Evolutionary conservation across 306 rosid species (phyloP), one percentile per base, ranked within the genome.

Genomic region (Senna tora): DNA sequence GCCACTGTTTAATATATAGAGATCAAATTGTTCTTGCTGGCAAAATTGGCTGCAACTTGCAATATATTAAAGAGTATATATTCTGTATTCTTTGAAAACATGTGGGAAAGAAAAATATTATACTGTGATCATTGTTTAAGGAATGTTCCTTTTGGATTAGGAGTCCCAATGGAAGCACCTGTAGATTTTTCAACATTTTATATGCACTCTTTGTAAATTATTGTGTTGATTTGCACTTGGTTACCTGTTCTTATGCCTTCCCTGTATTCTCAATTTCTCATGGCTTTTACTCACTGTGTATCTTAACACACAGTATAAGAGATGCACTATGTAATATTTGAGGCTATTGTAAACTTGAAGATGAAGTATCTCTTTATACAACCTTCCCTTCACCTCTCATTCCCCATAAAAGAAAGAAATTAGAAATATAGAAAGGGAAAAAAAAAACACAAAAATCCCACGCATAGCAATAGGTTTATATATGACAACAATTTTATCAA

Each of bases 91-190:
- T 61, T 45, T 43, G 62, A 6, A 13, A 22, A 19, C 19, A 20
- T 17, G 46, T 69, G 6, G 4, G 62, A 64, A 60, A 59, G 28
- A 11, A 52, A 72, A 30, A 32, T 41, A 60, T 66, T 64, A 22
- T 34, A 70, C 43, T 22, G 4, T 38, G 45, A n/a, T 3, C 34
- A 34, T 1, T 56, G 38, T 25, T 25, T 57, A 2, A 16, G 3
- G 47, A 32, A 14, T 30, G 22, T 71, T 49, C 5, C 57, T 38
- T 63, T 59, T 16, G 47, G 17, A 73, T 32, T 62, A 38, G 39
- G 59, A 53, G 28, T 52, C 15, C 55, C 4, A 4, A 14, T 59
- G 32, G 54, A 74, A 43, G 45, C 22, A 36, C 54, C 22, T 39
- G 25, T 49, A 22, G 53, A 34, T 56, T 39, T 17, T 28, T 54